Evolutionary conservation across 306 rosid genomes (phyloP).

Genomic region (Inga laurina): DNA sequence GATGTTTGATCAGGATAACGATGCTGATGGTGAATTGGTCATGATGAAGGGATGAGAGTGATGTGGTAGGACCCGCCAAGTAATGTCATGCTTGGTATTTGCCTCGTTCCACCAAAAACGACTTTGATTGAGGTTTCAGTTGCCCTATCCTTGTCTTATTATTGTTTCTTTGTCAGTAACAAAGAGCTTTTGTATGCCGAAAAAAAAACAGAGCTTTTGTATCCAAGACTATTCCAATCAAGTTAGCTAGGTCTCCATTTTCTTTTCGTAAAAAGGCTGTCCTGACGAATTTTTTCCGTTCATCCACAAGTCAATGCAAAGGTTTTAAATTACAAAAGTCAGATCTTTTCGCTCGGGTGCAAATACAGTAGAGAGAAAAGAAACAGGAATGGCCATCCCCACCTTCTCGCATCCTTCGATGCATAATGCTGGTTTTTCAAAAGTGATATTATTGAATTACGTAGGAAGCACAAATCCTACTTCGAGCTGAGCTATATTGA

Average conservation of each 20-base stretch:
- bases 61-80: slow-evolving; percentile 45
- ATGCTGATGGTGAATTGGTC: slow-evolving; percentile 18
- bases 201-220: background rate
- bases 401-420: slow-evolving; percentile 31
- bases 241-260: background rate
- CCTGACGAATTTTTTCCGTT: background rate
- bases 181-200: background rate
- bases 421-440: slow-evolving; percentile 4
- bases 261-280: background rate
- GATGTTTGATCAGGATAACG: slow-evolving; percentile 24
- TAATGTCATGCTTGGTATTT: slow-evolving; percentile 38
- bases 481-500: slow-evolving; percentile 4
- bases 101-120: slow-evolving; percentile 30
- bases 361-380: background rate
- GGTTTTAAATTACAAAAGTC: slow-evolving; percentile 26
- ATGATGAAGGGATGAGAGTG: slow-evolving; percentile 40
- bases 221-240: background rate
- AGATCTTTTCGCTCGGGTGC: slow-evolving; percentile 29
- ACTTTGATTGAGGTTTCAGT: slow-evolving; percentile 19
- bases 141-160: background rate
- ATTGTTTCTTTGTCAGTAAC: background rate
- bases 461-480: slow-evolving; percentile 35
- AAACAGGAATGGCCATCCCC: slow-evolving; percentile 2
- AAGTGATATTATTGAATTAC: slow-evolving; percentile 30
- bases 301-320: background rate